Evolutionary conservation across 495 filamentous ascomycete genomes (phyloP).

Genomic region (Annulohypoxylon bovei): DNA sequence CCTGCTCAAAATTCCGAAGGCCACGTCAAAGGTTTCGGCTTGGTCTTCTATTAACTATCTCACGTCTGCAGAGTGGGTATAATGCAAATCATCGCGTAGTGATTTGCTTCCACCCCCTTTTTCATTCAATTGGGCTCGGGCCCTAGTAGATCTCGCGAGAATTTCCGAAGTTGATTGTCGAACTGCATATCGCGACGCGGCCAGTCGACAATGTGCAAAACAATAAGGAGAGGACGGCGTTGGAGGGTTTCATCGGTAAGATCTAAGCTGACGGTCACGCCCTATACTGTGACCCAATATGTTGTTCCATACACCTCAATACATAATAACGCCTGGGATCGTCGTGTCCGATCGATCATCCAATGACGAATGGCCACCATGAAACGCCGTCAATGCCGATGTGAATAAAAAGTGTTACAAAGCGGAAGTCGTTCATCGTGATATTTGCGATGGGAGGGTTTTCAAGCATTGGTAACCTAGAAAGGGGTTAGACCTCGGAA

Average conservation of each 20-base stretch:
- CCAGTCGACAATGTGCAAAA: conserved; percentile 40
- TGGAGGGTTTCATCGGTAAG: conserved; percentile 40
- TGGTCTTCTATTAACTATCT: conserved; percentile 42
- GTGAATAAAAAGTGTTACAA: conserved; percentile 51
- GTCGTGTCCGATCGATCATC: conserved; percentile 53
- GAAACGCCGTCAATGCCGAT: conserved; percentile 64
- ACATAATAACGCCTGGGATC: conserved; percentile 50
- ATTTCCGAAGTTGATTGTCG: conserved; percentile 34
- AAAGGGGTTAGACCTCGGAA: conserved; percentile 40
- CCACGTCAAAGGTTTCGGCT: conserved; percentile 18
- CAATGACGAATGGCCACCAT: conserved; percentile 56
- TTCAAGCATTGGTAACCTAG: conserved; percentile 68
- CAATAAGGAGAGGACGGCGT: conserved; percentile 61
- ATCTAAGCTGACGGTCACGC: conserved; percentile 43
- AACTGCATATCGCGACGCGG: conserved; percentile 34
- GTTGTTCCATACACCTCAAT: conserved; percentile 51
- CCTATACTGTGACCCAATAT: conserved; percentile 44
- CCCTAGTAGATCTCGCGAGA: conserved; percentile 43
- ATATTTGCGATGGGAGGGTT: conserved; percentile 45
- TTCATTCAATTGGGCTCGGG: conserved; percentile 28
- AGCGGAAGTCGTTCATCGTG: conserved; percentile 61
- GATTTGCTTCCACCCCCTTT: conserved; percentile 17
- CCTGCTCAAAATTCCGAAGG: conserved; percentile 16
- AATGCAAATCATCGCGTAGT: conserved; percentile 10
- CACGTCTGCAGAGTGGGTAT: conserved; percentile 25